Base-by-base conservation (phyloP, 2,329 filamentous ascomycete species). In the Arthrobotrys conoides region DNA sequence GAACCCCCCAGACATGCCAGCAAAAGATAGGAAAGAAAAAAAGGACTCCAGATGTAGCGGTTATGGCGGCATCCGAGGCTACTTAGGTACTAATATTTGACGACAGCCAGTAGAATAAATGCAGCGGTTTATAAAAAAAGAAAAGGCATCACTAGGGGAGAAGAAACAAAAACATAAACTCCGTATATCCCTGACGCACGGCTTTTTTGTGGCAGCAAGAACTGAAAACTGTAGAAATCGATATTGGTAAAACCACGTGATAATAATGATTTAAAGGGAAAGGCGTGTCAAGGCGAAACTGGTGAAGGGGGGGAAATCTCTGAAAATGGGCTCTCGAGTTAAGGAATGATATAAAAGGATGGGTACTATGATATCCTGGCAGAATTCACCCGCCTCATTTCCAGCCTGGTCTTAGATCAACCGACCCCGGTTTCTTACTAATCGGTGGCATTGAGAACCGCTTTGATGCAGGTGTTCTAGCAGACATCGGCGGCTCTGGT, bases 361-460 rank as follows among this genome's bases (percentile, higher is more conserved):
- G n/a, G 10, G 16, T n/a, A 24, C 20, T 33, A 55, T 36, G 20
- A 10, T 38, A 51, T 49, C 44, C 38, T 44, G 18, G 27, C 20
- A 55, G 27, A 33, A 16, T 16, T 18, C 12, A 30, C 22, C 24
- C 12, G 6, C 22, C 24, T 57, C 66, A 77, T n/a, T 77, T 77
- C 73, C 67, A 71, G 4, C 20, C 27, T 9, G 67, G 59, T 16
- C 73, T 63, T 33, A 77, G 53, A 64, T 77, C 73, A 12, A 77
- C 67, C 22, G 73, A 77, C 0, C 73, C 73, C 3, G 73, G 24
- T 33, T 71, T 77, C 20, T 77, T 77, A 44, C 67, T 77, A 14
- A 77, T 77, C 16, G 67, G 66, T 44, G 73, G 73, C 73, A 77
- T 77, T 27, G 73, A 77, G 44, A 77, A 77, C 22, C 73, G 57